These are phyloP conservation scores for Debaryomycetaceae sp. DNA, from an alignment of 1,139 yeast species.

Conservation along the genomic window DNA sequence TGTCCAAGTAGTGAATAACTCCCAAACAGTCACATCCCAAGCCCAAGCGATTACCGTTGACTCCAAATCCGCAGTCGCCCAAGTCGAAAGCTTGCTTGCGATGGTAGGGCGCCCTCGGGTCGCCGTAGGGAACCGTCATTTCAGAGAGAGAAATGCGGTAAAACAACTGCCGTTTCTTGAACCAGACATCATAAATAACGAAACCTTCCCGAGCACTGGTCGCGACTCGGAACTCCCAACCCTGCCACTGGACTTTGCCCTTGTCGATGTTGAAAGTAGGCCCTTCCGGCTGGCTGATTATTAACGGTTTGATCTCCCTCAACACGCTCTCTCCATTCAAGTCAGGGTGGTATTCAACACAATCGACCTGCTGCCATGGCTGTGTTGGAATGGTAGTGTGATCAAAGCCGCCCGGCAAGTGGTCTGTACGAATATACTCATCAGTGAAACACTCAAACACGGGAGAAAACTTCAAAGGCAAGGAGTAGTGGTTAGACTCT, in stretches of 20 bases:
- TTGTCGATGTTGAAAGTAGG: slow-evolving; percentile 64
- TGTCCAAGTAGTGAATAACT: slow-evolving; percentile 71
- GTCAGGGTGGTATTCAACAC: slow-evolving; percentile 67
- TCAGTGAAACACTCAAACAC: slow-evolving; percentile 60
- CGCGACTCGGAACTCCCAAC: slow-evolving; percentile 77
- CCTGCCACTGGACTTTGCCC: slow-evolving; percentile 70
- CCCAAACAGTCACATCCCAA: slow-evolving; percentile 91
- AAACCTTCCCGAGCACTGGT: slow-evolving; percentile 78
- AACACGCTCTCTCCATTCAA: slow-evolving; percentile 45
- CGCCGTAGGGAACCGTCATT: slow-evolving; percentile 91
- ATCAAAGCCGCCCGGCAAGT: slow-evolving; percentile 65
- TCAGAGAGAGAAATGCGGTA: slow-evolving; percentile 74
- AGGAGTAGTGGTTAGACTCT: slow-evolving; percentile 77
- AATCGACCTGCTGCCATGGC: slow-evolving; percentile 50
- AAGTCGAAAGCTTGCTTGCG: slow-evolving; percentile 89
- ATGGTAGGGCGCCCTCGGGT: slow-evolving; percentile 82
- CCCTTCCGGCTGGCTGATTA: slow-evolving; percentile 77
- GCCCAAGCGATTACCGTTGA: slow-evolving; percentile 59
- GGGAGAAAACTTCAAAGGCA: slow-evolving; percentile 75
- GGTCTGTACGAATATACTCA: slow-evolving; percentile 68
- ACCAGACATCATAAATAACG: slow-evolving; percentile 64
- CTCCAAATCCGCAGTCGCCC: slow-evolving; percentile 88
- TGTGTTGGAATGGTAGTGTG: slow-evolving; percentile 47
- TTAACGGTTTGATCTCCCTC: slow-evolving; percentile 59
- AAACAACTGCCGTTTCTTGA: slow-evolving; percentile 73